Evolutionary conservation across 352 stramenopile species (phyloP), one percentile per base, ranked within the genome.

Genomic region (Globisporangium yorkense): DNA sequence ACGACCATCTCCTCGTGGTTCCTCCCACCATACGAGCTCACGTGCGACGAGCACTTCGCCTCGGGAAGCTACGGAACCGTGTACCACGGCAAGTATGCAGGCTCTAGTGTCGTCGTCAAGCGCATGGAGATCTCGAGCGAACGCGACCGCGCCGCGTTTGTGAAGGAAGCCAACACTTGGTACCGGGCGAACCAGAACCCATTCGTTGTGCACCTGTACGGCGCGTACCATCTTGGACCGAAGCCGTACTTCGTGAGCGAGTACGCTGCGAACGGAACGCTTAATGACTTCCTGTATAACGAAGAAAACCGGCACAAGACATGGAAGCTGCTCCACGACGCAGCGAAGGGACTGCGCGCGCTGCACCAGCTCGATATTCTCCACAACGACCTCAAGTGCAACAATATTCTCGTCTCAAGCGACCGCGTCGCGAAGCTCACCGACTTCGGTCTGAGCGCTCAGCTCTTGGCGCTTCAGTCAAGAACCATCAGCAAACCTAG

Each of bases 11-110:
- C 12, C 0, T 20, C 27, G 21, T 63, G 57, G 57, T 54, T 63
- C 8, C 29, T 63, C 29, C 57, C 57, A 13, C 21, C 29, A 7
- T 51, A 58, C 44, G 31, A 54, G 18, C 6, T 63, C 29, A 21
- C 29, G 20, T 54, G 10, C 41, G 44, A 57, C 1, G 33, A n/a
- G 0, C 3, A 16, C 6, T 63, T 63, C 20, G 21, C 49, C 0
- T 54, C 1, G 21, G 50, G 57, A 0, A 2, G 5, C 2, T 45
- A n/a, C 24, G 33, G 57, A 29, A 24, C n/a, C 0, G 50, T 58
- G 1, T 18, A 58, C 10, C n/a, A 16, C n/a, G 57, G 57, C 12
- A 49, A 29, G 37, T 29, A 41, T 16, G n/a, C 5, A 21, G 43
- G 43, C 39, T 20, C 5, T 10, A 29, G 2, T 10, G 40, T 29